Conservation (phyloP, 108 stramenopile species). For the Ochromonas danica region DNA sequence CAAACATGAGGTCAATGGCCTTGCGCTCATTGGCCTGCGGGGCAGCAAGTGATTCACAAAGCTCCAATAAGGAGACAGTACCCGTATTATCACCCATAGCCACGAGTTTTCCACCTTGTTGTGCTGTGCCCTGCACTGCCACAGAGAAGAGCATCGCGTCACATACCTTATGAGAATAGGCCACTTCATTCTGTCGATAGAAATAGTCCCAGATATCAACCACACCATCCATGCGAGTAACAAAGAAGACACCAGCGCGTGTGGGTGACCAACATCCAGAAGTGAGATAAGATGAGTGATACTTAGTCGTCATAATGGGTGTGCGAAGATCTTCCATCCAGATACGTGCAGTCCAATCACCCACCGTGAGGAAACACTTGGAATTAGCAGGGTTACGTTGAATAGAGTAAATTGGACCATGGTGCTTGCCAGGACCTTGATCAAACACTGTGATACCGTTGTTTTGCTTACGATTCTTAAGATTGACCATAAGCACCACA, state of each 20-base stretch:
- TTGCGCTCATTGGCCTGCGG: slow-evolving; percentile 67
- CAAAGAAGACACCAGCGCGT: slow-evolving; percentile 80
- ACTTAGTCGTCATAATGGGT: slow-evolving; percentile 78
- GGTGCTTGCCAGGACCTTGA: slow-evolving; percentile 70
- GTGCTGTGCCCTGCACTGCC: slow-evolving; percentile 63
- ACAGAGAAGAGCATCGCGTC: slow-evolving; percentile 68
- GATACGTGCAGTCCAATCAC: slow-evolving; percentile 81
- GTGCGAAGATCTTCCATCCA: slow-evolving; percentile 77
- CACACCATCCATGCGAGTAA: slow-evolving; percentile 74
- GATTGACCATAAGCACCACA: slow-evolving; percentile 69
- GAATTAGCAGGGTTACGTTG: slow-evolving; percentile 75
- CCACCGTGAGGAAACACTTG: slow-evolving; percentile 79
- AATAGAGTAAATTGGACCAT: slow-evolving; percentile 77
- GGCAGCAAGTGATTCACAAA: slow-evolving; percentile 65
- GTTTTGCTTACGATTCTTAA: slow-evolving; percentile 59
- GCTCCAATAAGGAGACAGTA: slow-evolving; percentile 74
- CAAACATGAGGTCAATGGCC: slow-evolving; percentile 69
- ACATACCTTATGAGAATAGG: slow-evolving; percentile 79
- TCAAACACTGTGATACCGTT: slow-evolving; percentile 77
- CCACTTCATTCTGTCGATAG: slow-evolving; percentile 77
- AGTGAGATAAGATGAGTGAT: slow-evolving; percentile 70
- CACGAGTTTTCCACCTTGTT: slow-evolving; percentile 66
- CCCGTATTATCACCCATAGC: slow-evolving; percentile 78
- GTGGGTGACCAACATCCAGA: slow-evolving; percentile 79
- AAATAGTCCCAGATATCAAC: slow-evolving; percentile 80